Conservation (phyloP, 768 basidiomycete genomes). For the Lyophyllum decastes region DNA sequence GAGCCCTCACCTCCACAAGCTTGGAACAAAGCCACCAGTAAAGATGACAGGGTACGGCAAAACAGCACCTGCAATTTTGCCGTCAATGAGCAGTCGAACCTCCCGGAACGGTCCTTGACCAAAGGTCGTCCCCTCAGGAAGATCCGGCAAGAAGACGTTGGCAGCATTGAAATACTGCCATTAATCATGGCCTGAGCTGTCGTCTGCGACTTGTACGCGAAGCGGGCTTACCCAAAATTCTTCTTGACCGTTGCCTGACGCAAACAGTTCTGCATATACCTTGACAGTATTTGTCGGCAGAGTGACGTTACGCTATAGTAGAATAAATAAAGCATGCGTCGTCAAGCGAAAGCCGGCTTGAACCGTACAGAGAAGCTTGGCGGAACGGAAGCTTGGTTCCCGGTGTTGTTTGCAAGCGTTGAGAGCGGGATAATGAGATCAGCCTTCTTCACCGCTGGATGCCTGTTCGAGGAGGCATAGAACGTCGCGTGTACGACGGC, state of each 20-base stretch:
- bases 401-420: slow-evolving; percentile 60
- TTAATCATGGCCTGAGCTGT: background rate
- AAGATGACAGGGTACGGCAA: slow-evolving; percentile 66
- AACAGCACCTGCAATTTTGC: slow-evolving; percentile 44
- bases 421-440: slow-evolving; percentile 72
- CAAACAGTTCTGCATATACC: slow-evolving; percentile 70
- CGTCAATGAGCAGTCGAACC: slow-evolving; percentile 48
- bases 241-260: slow-evolving; percentile 56
- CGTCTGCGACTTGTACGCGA: background rate
- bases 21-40: slow-evolving; percentile 73
- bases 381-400: slow-evolving; percentile 76
- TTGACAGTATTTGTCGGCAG: slow-evolving; percentile 69
- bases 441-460: slow-evolving; percentile 61
- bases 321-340: background rate
- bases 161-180: slow-evolving; percentile 68
- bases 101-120: slow-evolving; percentile 54
- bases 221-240: slow-evolving; percentile 72
- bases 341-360: background rate
- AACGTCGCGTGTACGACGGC: slow-evolving; percentile 74
- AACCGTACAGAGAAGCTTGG: slow-evolving; percentile 63
- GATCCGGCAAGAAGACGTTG: slow-evolving; percentile 53
- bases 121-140: slow-evolving; percentile 47
- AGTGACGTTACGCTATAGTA: slow-evolving; percentile 59
- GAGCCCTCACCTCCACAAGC: slow-evolving; percentile 59
- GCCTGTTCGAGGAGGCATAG: slow-evolving; percentile 55